A percentile compares a stretch with the other conserved stretches of the same genome.
These are phyloP conservation scores for Polychytrium aggregatum DNA, from an alignment of 192 early-diverging fungal genomes.

Conservation along the genomic window DNA sequence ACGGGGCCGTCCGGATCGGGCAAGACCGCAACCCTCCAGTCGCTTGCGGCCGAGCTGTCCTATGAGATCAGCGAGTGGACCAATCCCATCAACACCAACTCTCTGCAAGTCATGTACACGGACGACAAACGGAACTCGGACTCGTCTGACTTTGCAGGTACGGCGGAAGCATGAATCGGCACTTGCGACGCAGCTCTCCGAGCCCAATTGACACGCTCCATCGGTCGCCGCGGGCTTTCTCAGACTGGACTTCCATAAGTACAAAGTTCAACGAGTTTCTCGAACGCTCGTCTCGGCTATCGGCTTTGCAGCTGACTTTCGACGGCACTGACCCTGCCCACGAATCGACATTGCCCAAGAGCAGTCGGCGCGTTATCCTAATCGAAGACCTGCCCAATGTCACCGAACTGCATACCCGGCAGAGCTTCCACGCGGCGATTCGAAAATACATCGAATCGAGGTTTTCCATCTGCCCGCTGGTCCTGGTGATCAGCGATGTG, in stretches of 20 bases:
- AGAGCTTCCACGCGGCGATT: slow-evolving; percentile 17
- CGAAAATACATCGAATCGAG: slow-evolving; percentile 11
- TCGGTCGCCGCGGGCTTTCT: no score
- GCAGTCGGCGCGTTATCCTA: slow-evolving; percentile 20
- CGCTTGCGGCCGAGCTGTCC: slow-evolving; percentile 21
- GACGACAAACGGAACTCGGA: neutral
- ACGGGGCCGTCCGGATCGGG: slow-evolving; percentile 34
- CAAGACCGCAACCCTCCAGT: slow-evolving; percentile 26
- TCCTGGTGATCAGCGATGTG: slow-evolving; percentile 25
- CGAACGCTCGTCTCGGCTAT: no score
- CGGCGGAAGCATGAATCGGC: no score
- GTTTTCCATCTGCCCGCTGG: slow-evolving; percentile 14
- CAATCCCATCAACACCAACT: slow-evolving; percentile 22
- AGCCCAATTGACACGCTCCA: no score
- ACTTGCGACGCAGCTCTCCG: no score
- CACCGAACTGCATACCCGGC: slow-evolving; percentile 6
- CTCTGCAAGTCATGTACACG: neutral
- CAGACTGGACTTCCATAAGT: no score
- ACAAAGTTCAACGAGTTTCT: no score
- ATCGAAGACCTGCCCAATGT: slow-evolving; percentile 36
- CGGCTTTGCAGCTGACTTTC: no score
- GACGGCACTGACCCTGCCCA: no score
- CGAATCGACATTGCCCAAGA: no score
- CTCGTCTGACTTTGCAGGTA: no score
- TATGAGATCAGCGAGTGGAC: slow-evolving; percentile 31